Conservation (phyloP, 139 green algal species). For the Volvox africanus region DNA sequence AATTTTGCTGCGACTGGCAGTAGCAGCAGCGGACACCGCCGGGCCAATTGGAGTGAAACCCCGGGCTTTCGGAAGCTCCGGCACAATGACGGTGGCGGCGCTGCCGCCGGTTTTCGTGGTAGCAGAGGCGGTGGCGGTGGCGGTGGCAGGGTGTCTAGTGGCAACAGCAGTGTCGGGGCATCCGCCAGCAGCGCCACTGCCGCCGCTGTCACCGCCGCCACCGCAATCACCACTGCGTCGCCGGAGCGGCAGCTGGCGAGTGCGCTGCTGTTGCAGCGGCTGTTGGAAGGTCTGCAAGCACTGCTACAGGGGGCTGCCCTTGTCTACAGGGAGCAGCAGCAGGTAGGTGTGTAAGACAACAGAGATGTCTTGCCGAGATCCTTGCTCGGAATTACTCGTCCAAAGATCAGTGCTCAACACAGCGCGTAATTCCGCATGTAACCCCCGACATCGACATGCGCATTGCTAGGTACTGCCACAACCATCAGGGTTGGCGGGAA, state of each 20-base stretch:
- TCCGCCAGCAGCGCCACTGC: too few relatives aligned
- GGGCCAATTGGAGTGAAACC: constrained; percentile 1
- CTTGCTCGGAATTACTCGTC: too few relatives aligned
- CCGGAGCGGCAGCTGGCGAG: constrained; percentile 9
- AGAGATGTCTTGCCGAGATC: too few relatives aligned
- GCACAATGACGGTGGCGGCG: background rate
- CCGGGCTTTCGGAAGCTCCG: background rate
- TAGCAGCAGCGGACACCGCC: background rate
- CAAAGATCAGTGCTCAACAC: too few relatives aligned
- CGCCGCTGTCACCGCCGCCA: background rate
- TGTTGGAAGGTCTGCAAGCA: constrained; percentile 21
- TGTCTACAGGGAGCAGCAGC: constrained; percentile 17
- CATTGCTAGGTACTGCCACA: too few relatives aligned
- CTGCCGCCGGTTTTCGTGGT: background rate
- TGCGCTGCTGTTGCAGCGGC: constrained; percentile 24
- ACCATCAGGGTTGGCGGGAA: too few relatives aligned
- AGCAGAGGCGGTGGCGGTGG: background rate
- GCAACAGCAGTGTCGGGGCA: too few relatives aligned
- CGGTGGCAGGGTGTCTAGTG: too few relatives aligned
- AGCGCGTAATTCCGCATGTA: too few relatives aligned
- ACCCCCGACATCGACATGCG: too few relatives aligned
- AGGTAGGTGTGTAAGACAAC: background rate
- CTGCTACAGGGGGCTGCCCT: constrained; percentile 14
- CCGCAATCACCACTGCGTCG: background rate
- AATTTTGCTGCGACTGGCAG: background rate